Evolutionary conservation across 2,329 filamentous ascomycete species (phyloP).

Genomic region (Pseudohalonectria lignicola): DNA sequence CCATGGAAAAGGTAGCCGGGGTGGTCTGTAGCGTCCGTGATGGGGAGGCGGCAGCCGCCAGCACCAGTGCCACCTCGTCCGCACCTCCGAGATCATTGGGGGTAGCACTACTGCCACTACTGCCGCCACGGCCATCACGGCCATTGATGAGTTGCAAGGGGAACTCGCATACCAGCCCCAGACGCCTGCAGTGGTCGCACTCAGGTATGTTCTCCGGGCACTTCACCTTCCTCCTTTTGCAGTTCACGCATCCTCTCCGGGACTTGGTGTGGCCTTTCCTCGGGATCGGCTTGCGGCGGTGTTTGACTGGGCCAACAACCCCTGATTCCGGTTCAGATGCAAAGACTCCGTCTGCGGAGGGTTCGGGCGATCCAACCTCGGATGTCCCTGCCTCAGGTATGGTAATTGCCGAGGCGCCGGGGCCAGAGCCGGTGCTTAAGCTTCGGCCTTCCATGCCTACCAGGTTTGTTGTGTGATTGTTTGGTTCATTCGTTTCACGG

Average conservation of each 20-base stretch:
- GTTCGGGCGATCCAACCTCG: background rate
- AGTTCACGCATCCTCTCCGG: slow-evolving; percentile 24
- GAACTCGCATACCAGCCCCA: slow-evolving; percentile 25
- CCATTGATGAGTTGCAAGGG: slow-evolving; percentile 7
- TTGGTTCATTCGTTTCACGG: too few relatives aligned
- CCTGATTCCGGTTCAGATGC: background rate
- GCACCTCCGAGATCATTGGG: too few relatives aligned
- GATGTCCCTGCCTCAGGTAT: too few relatives aligned
- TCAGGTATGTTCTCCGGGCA: slow-evolving; percentile 24
- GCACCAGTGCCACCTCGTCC: background rate
- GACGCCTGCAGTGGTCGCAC: slow-evolving; percentile 22
- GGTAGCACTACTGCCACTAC: too few relatives aligned
- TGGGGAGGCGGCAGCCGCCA: background rate
- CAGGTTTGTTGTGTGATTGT: too few relatives aligned
- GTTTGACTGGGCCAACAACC: background rate
- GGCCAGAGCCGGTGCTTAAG: too few relatives aligned
- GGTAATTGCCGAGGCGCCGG: too few relatives aligned
- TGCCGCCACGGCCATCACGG: slow-evolving; percentile 8
- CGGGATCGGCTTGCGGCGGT: slow-evolving; percentile 14
- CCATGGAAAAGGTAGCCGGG: slow-evolving; percentile 21
- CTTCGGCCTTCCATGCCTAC: too few relatives aligned
- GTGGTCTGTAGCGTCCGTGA: slow-evolving; percentile 6
- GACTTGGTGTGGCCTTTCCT: slow-evolving; percentile 26
- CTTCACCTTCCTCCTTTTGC: slow-evolving; percentile 33
- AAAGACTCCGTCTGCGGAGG: background rate